Base-by-base conservation (phyloP, 495 filamentous ascomycete genomes). In the Talaromyces adpressus region DNA sequence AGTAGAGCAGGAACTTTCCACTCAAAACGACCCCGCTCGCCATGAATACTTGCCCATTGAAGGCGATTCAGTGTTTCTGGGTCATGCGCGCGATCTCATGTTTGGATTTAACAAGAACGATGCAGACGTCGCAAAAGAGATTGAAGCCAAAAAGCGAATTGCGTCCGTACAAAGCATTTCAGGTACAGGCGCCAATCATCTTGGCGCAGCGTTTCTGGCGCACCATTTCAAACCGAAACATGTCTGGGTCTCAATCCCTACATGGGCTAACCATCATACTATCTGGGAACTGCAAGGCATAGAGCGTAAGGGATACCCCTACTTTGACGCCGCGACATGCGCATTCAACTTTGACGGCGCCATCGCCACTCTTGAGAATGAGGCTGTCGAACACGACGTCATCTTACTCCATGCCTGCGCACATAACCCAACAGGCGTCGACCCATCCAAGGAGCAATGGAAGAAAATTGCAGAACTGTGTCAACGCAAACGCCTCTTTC, bases 161-260 rank as follows among this genome's bases (percentile, higher is more conserved):
- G 70, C 72, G 36, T 73, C 75, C 27, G 77, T 80, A 22, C 90
- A 93, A 73, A 91, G 92, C 66, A 90, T 97, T 76, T 95, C 93
- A 60, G 93, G 93, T 64, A 97, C 93, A 41, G 93, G 93, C 63
- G 91, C 93, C 45, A 87, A 95, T 60, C 93, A 97, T 68, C 77
- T 96, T 6, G 93, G 93, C 61, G 91, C 88, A 63, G 82, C 92
- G 63, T 97, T 97, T 82, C 86, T 97, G 60, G 80, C 87, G 59
- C 67, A 70, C 51, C 75, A 78, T 68, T 74, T 78, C 73, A 79
- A 78, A 63, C 78, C 77, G 20, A 70, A 71, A 58, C 71, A 65
- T 47, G 79, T 81, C 59, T 80, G 77, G 77, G 69, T 81, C 59
- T 81, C 79, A 45, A 73, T 76, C 65, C 79, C 79, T 1, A 81